A percentile compares a stretch with the other conserved stretches of the same genome.
These are phyloP conservation scores for Thalassiosira profunda DNA, from an alignment of 108 stramenopile genomes.

Conservation along the genomic window DNA sequence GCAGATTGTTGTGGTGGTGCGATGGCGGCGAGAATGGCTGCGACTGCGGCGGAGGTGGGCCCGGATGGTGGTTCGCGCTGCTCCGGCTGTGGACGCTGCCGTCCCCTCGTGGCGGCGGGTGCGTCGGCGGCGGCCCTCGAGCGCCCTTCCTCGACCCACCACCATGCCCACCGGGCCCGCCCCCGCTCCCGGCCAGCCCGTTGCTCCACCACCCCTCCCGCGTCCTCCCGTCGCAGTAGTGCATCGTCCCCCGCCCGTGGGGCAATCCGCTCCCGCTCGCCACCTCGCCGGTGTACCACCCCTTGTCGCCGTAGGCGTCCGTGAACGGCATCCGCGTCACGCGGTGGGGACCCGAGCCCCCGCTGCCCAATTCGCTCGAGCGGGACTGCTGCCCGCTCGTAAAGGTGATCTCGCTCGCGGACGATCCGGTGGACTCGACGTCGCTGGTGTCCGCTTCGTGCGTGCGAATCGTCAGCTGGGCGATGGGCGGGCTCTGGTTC, in stretches of 20 bases:
- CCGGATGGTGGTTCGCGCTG: not conserved
- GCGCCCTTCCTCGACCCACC: too few species aligned
- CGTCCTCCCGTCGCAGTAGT: conserved; percentile 46
- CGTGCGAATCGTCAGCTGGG: conserved; percentile 5
- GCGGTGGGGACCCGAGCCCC: conserved; percentile 6
- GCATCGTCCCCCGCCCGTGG: conserved; percentile 32
- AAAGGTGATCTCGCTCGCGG: conserved; percentile 41
- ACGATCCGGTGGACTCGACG: conserved; percentile 13
- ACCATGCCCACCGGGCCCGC: not conserved
- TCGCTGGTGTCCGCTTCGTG: not conserved
- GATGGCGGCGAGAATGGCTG: too few species aligned
- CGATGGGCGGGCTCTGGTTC: conserved; percentile 21
- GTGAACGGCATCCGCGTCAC: conserved; percentile 53
- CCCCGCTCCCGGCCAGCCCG: conserved; percentile 15
- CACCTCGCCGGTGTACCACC: conserved; percentile 50
- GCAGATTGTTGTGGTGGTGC: too few species aligned
- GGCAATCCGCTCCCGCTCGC: conserved; percentile 25
- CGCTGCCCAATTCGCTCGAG: not conserved
- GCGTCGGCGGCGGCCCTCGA: not conserved
- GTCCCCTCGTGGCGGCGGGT: not conserved
- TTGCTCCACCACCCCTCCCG: conserved; percentile 38
- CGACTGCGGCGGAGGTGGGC: not conserved
- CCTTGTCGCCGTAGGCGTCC: conserved; percentile 24
- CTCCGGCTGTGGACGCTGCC: too few species aligned
- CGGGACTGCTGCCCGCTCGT: conserved; percentile 32